Base-by-base conservation (phyloP, 441 rosid species). In the Gossypium laxum region DNA sequence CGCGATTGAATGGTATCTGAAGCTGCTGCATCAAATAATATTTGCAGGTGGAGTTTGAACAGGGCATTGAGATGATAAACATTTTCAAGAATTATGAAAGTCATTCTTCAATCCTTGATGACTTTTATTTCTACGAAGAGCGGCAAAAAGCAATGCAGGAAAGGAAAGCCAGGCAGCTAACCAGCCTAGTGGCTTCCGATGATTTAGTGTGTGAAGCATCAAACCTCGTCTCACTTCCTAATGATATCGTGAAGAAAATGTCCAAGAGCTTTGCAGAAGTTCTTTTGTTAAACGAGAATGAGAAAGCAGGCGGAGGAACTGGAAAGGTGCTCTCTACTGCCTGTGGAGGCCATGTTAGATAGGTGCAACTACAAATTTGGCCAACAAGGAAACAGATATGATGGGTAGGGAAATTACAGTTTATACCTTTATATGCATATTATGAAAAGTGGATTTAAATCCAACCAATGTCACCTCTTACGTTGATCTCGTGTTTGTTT, bases 231-330 rank as follows among this genome's bases (percentile, higher is more conserved):
- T 74, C 81, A 32, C 84, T 75, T 51, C 82, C 84, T 10, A 77
- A 58, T 6, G 82, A 80, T 56, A 70, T 74, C 19, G 68, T 78
- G 12, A 79, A 72, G 82, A 86, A 82, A 61, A 73, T 89, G 86
- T 77, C 87, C 1, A 85, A 80, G 81, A 86, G 84, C 77, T 89
- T 87, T 38, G 87, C 86, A n/a, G 86, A 87, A 67, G 88, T 85
- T 75, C 75, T 87, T 79, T 82, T 75, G 67, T 73, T 85, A 74
- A 79, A 76, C 2, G 76, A 81, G 78, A 76, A 74, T 8, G 68
- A 55, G 45, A 58, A 54, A 26, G 52, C 65, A 41, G 68, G 43
- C 4, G 28, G 41, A 22, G 47, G 59, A 17, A 38, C 45, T n/a
- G 41, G 67, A 58, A 59, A 58, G 59, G 56, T 56, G 8, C 22